Base-by-base conservation (phyloP, 805 yeast genomes). In the Metschnikowia noctiluminum region DNA sequence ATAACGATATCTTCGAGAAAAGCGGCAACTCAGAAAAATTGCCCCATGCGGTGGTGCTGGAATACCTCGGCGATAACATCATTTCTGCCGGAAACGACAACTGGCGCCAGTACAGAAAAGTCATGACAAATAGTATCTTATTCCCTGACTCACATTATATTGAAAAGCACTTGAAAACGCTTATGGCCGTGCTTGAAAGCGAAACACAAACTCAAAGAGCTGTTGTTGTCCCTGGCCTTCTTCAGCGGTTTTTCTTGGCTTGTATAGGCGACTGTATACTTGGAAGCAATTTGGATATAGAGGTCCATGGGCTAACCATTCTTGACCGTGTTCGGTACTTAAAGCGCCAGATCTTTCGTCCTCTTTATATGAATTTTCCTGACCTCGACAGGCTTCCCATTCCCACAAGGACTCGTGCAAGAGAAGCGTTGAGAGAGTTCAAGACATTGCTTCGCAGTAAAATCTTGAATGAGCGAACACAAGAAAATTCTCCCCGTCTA, bases 11-110 rank as follows among this genome's bases (percentile, higher is more conserved):
- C 1, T 81, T 71, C 62, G 80, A 79, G 4, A 81, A 81, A 52
- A 78, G 84, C 57, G 86, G 86, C 0, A 81, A 81, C 48, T 82
- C 79, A 16, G 70, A 73, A 48, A 81, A 81, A 57, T 79, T 80
- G 15, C 84, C 85, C 0, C 68, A 77, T 48, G 71, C 84, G 7
- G 78, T 80, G 7, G 56, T 80, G 28, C 74, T 84, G 1, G 66
- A 70, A 3, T 81, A 81, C 51, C 78, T 84, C 1, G 86, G 86
- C 0, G 84, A 80, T 46, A 81, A 81, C 54, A 70, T 81, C 3
- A 81, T 81, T 16, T 79, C 84, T 53, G 78, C 85, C 0, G 83
- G 80, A 56, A 83, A 83, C 0, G 58, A 61, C 3, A 60, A 62
- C 28, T 81, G 86, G 86, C 77, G 62, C 47, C 49, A 62, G 10